Base-by-base conservation (phyloP, 1,284 basidiomycete species). In the Cryptococcus maquisensis region DNA sequence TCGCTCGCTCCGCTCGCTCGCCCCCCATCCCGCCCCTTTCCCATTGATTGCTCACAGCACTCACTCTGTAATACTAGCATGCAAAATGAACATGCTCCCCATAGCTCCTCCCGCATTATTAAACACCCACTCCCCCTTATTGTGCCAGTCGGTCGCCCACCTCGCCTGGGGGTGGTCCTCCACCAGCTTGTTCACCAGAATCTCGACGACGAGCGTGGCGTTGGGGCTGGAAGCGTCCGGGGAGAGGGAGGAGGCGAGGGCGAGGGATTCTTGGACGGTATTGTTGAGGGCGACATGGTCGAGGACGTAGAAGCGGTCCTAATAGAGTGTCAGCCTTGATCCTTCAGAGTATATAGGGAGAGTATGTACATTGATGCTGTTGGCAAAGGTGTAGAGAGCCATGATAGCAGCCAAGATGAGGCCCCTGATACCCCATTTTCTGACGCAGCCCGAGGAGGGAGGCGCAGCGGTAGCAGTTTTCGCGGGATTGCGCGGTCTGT, bases 51-150 rank as follows among this genome's bases (percentile, higher is more conserved):
- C 28, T 28, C 28, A 10, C 28, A 28, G 69, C n/a, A 95, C 83
- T 79, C 93, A 90, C 80, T 95, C 92, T 8, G 91, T 94, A 66
- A 96, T 86, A 75, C 84, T 87, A 16, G 93, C 90, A 70, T 97
- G 94, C 62, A 98, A 88, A 77, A 98, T 83, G 76, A 91, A 97
- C 95, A 98, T 98, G 43, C 67, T 67, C 35, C 90, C 95, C 95
- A 98, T 98, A 0, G 96, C 95, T 51, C 96, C 95, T 18, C 94
- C 95, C 1, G 95, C 95, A 70, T 98, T 98, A 80, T 87, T 98
- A 78, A 96, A 90, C 42, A 98, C 84, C 95, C 95, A 98, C 69
- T 98, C 93, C 41, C 67, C 53, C 20, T 66, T 66, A 47, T 81
- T 79, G 7, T 79, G 63, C 75, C 72, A 77, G 52, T 88, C 73